Base-by-base conservation (phyloP, 805 yeast species). In the Wickerhamiella alocasiicola region DNA sequence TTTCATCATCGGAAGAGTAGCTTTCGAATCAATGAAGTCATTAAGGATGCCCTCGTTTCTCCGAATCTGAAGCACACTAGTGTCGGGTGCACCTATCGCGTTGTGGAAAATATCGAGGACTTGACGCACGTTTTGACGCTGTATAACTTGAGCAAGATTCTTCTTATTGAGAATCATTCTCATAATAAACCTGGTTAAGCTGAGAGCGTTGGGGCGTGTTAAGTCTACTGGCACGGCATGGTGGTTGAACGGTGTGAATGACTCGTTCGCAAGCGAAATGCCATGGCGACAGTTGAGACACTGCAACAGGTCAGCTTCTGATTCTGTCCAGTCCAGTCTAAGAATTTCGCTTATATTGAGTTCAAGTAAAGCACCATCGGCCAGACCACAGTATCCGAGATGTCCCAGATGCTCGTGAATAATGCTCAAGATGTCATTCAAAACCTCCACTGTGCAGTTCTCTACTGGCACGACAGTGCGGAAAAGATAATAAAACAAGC, bases 241-340 rank as follows among this genome's bases (percentile, higher is more conserved):
- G 52, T 88, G 97, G 46, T 83, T 80, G 30, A 65, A 69, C 0
- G 91, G 83, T 2, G 65, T 65, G 46, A 74, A 75, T 13, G 66
- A 65, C 11, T 78, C 83, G 9, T 73, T 64, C 1, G 76, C 63
- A 3, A 85, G 62, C 2, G 64, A 60, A 38, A 82, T 67, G 33
- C 84, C 93, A 51, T 78, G 84, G 7, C 81, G 68, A 55, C 98
- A 91, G 46, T 75, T 67, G 17, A 91, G 59, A 25, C 83, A 67
- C 52, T 88, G 97, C 6, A 83, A 68, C 35, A 88, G 56, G 33
- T 84, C 91, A 6, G 66, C 65, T 34, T 80, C 87, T 2, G 80
- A 67, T 4, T 67, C 67, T 11, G 52, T 47, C 44, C 64, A 56
- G 16, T 65, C 60, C 20, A 71, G 57, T 1, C 61, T 49, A 12